Evolutionary conservation across 306 rosid genomes (phyloP), one percentile per base, ranked within the genome.

Genomic region (Sophora flavescens): DNA sequence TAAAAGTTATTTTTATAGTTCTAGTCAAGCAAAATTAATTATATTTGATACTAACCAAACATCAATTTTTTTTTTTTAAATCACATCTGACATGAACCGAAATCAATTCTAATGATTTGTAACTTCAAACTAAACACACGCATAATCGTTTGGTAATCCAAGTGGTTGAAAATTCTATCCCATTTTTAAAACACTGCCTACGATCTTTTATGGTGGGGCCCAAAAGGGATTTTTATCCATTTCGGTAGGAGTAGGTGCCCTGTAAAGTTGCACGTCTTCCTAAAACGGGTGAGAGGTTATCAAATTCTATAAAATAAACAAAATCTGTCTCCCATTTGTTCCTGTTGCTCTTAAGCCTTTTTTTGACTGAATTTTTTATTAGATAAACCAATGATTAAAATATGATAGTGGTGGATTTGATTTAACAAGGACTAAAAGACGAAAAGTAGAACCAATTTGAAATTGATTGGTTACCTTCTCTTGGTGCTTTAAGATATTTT

Each of bases 231-330:
- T 73, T 63, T 56, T 2, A 13, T 12, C 60, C 26, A 53, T 66
- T 70, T 76, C 39, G 81, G 75, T 84, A 50, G 68, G 54, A 60
- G 76, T 61, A 62, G 77, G 66, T 62, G 50, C 15, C 44, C 36
- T 32, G 28, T 4, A 48, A 48, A 14, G 78, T 78, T 73, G 39
- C 45, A 30, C n/a, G 58, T 32, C 66, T 68, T 15, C 36, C 32
- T 57, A 45, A 42, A 74, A 36, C 14, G 11, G 75, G 17, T 44
- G 4, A 52, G 17, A 48, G 38, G 0, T 22, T 60, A 62, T 62
- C 22, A 39, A 69, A 54, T 70, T 68, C 58, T 14, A 48, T 48
- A 63, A 78, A 39, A 63, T 28, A 42, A 57, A 73, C 80, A 44
- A 48, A 69, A 62, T 69, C 41, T 28, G 15, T n/a, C 22, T 74